Evolutionary conservation across 176 grass and related monocot species (phyloP).

Genomic region (Ampelocalamus luodianensis): DNA sequence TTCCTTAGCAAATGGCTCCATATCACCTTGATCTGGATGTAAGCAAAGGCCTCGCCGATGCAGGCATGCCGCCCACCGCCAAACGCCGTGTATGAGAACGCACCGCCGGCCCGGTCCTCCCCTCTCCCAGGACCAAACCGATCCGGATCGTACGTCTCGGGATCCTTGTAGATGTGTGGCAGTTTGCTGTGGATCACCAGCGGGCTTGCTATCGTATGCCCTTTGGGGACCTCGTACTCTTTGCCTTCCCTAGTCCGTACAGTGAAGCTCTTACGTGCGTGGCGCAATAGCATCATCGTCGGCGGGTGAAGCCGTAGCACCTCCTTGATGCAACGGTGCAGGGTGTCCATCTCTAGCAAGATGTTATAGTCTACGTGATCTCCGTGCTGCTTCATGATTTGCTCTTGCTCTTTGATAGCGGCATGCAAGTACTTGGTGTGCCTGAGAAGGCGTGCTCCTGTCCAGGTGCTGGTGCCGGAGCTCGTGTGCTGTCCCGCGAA

Average conservation of each 20-base stretch:
- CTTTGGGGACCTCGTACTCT: conserved; percentile 55
- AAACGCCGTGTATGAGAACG: conserved; percentile 65
- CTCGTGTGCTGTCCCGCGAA: conserved; percentile 62
- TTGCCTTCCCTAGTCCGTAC: conserved; percentile 53
- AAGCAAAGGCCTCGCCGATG: conserved; percentile 75
- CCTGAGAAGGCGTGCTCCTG: conserved; percentile 50
- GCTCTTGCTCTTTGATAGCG: conserved; percentile 58
- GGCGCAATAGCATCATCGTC: conserved; percentile 49
- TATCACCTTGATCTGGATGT: conserved; percentile 80
- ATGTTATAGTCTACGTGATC: conserved; percentile 41
- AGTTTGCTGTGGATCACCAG: conserved; percentile 52
- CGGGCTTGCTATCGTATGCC: conserved; percentile 47
- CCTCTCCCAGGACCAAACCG: conserved; percentile 19
- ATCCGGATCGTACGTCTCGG: conserved; percentile 56
- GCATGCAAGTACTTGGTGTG: conserved; percentile 35
- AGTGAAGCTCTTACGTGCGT: conserved; percentile 51
- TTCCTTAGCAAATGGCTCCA: conserved; percentile 80
- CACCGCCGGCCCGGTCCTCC: conserved; percentile 55
- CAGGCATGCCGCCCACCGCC: conserved; percentile 70
- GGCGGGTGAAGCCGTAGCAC: conserved; percentile 55
- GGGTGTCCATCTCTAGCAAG: conserved; percentile 54
- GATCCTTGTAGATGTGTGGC: conserved; percentile 43
- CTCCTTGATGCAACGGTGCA: conserved; percentile 66
- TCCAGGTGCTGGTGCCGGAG: conserved; percentile 49
- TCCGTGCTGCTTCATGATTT: conserved; percentile 32